These are phyloP conservation scores for Amanita muscaria DNA, from an alignment of 768 basidiomycete genomes.

Conservation along the genomic window DNA sequence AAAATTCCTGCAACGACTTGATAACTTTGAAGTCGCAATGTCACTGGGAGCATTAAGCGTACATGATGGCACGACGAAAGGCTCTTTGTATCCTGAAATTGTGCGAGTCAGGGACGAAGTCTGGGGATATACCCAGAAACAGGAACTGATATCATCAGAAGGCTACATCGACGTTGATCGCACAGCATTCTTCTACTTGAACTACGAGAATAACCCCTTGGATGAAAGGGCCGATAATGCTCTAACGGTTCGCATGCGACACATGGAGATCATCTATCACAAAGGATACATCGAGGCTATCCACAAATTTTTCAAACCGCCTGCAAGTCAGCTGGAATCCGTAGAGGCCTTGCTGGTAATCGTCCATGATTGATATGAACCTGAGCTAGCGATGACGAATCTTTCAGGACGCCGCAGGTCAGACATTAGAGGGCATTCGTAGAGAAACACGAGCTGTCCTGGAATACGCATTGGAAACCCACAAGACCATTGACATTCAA, in stretches of 20 bases:
- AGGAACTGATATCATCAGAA: slow-evolving; percentile 11
- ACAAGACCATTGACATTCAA: slow-evolving; percentile 94
- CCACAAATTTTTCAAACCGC: slow-evolving; percentile 86
- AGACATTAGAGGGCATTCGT: slow-evolving; percentile 86
- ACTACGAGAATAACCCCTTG: slow-evolving; percentile 87
- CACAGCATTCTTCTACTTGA: slow-evolving; percentile 79
- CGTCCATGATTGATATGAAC: slow-evolving; percentile 7
- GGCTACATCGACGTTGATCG: slow-evolving; percentile 17
- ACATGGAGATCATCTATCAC: slow-evolving; percentile 97
- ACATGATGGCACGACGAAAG: slow-evolving; percentile 80
- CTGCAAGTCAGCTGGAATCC: slow-evolving; percentile 89
- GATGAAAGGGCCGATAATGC: slow-evolving; percentile 89
- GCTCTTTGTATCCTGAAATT: slow-evolving; percentile 82
- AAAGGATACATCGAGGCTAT: slow-evolving; percentile 89
- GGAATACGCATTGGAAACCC: slow-evolving; percentile 86
- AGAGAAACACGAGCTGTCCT: slow-evolving; percentile 92
- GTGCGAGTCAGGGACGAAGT: slow-evolving; percentile 53
- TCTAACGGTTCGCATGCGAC: slow-evolving; percentile 80
- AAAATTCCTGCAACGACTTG: slow-evolving; percentile 73
- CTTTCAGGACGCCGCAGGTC: slow-evolving; percentile 75
- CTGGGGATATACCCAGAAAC: slow-evolving; percentile 5
- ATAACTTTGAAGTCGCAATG: slow-evolving; percentile 78
- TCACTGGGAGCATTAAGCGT: slow-evolving; percentile 83
- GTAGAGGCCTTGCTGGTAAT: slow-evolving; percentile 85
- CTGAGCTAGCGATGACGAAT: slow-evolving; percentile 7